Evolutionary conservation across 2,329 filamentous ascomycete genomes (phyloP).

Genomic region (Botryotinia narcissicola): DNA sequence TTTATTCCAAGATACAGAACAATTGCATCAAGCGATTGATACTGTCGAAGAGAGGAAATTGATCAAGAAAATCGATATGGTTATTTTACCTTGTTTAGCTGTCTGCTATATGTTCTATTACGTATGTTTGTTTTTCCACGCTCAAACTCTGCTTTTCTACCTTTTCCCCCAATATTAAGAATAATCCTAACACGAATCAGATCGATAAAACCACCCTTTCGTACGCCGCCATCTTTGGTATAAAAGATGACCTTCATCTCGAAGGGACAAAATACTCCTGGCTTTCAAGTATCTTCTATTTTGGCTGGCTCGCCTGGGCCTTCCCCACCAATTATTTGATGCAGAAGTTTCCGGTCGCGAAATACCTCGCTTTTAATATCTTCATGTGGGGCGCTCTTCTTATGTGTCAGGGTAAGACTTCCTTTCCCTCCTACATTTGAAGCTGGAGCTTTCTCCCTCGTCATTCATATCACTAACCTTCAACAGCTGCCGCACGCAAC

Average conservation of each 20-base stretch:
- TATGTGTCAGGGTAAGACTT: not conserved
- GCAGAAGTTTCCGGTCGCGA: slow-evolving; percentile 50
- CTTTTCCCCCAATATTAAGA: rapidly evolving
- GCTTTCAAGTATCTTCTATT: slow-evolving; percentile 49
- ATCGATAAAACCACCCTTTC: slow-evolving; percentile 47
- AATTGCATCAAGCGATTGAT: slow-evolving; percentile 6
- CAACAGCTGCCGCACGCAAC: slow-evolving; percentile 25
- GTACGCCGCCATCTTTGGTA: slow-evolving; percentile 58
- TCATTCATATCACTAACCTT: slow-evolving; percentile 39
- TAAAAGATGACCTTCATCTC: slow-evolving; percentile 52
- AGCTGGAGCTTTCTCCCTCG: slow-evolving; percentile 27
- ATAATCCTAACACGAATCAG: slow-evolving; percentile 9
- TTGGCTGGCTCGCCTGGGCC: slow-evolving; percentile 53
- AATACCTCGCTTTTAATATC: slow-evolving; percentile 43
- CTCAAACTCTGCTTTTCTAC: not conserved
- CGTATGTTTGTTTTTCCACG: not conserved
- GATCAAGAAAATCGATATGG: slow-evolving; percentile 14
- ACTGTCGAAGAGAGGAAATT: not conserved
- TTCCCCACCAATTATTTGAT: slow-evolving; percentile 54
- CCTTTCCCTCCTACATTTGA: slow-evolving; percentile 30
- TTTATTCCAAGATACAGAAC: slow-evolving; percentile 3
- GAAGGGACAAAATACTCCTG: slow-evolving; percentile 47
- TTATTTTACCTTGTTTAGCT: slow-evolving; percentile 12
- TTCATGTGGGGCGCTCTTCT: slow-evolving; percentile 14
- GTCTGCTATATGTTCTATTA: slow-evolving; percentile 13